Base-by-base conservation (phyloP, 2,329 filamentous ascomycete genomes). In the Intubia oerlemansii region DNA sequence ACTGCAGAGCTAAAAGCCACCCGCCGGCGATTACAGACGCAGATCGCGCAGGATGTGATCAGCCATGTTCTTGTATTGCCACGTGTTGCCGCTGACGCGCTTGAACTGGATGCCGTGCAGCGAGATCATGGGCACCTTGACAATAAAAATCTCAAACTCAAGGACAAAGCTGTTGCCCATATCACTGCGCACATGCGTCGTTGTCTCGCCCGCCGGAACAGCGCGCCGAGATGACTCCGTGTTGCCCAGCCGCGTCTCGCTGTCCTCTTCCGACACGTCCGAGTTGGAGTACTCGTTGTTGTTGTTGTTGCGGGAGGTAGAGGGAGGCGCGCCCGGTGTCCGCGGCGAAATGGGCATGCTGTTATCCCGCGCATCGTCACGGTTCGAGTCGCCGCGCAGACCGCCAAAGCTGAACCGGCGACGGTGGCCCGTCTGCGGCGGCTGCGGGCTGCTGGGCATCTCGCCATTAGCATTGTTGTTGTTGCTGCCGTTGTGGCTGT, bases 31-130 rank as follows among this genome's bases (percentile, higher is more conserved):
- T n/a, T 54, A 92, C 37, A 95, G 62, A 45, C 72, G 71, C 40
- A 98, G 54, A 48, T 88, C 82, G 44, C 76, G 70, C 40, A 98
- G 57, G 42, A 98, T 93, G 34, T 82, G 82, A 51, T 92, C 84
- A 20, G 88, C 88, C 82, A 95, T 90, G 44, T 80, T 85, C 58
- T 93, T 92, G 55, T 91, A 98, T 50, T 93, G 84, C 84, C 85
- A 95, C 33, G 88, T 95, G 34, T 90, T 85, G 20, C 88, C 85
- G 32, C 79, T 69, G 40, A 95, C 74, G 46, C 88, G 82, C 62
- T 98, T 98, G 58, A 98, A 98, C 49, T 95, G 88, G 36, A 98
- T 84, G 27, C 88, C 88, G 45, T 98, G 85, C 32, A 98, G 54
- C 24, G 77, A 82, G 35, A 98, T 69, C 29, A 98, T 57, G 10